Evolutionary conservation across 2,329 filamentous ascomycete genomes (phyloP).

Genomic region (Scleromitrula shiraiana): DNA sequence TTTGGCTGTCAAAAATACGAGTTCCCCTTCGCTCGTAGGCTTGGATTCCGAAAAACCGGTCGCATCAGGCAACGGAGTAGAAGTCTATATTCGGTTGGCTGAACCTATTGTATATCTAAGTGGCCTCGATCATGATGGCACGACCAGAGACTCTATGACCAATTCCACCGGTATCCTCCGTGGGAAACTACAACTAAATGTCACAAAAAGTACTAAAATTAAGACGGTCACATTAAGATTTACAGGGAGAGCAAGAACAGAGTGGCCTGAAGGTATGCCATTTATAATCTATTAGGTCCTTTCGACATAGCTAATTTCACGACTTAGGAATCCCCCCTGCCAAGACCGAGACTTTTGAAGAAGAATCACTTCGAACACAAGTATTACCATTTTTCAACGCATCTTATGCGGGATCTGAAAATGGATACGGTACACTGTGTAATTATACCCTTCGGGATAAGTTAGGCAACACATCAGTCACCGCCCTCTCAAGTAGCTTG

Average conservation of each 20-base stretch:
- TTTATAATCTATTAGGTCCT: background rate
- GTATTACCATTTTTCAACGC: slow-evolving; percentile 91
- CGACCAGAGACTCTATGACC: slow-evolving; percentile 18
- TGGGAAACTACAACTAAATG: slow-evolving; percentile 71
- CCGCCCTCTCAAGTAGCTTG: slow-evolving; percentile 15
- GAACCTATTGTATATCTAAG: slow-evolving; percentile 76
- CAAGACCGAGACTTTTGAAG: slow-evolving; percentile 76
- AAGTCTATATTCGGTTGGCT: slow-evolving; percentile 64
- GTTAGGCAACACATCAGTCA: slow-evolving; percentile 23
- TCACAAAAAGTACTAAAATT: slow-evolving; percentile 86
- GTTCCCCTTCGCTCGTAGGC: background rate
- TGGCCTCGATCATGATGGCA: slow-evolving; percentile 57
- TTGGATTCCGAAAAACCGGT: slow-evolving; percentile 53
- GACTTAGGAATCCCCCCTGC: slow-evolving; percentile 68
- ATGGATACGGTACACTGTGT: slow-evolving; percentile 53
- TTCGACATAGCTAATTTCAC: background rate
- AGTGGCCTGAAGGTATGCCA: slow-evolving; percentile 84
- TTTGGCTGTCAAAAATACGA: background rate
- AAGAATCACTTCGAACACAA: slow-evolving; percentile 79
- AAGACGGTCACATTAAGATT: slow-evolving; percentile 86
- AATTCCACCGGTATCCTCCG: slow-evolving; percentile 67
- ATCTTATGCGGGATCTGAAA: slow-evolving; percentile 51
- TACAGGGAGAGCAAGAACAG: slow-evolving; percentile 74
- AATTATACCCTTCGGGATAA: slow-evolving; percentile 37
- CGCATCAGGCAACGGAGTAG: slow-evolving; percentile 69